Base-by-base conservation (phyloP, 768 basidiomycete genomes). In the Mrakia frigida region DNA sequence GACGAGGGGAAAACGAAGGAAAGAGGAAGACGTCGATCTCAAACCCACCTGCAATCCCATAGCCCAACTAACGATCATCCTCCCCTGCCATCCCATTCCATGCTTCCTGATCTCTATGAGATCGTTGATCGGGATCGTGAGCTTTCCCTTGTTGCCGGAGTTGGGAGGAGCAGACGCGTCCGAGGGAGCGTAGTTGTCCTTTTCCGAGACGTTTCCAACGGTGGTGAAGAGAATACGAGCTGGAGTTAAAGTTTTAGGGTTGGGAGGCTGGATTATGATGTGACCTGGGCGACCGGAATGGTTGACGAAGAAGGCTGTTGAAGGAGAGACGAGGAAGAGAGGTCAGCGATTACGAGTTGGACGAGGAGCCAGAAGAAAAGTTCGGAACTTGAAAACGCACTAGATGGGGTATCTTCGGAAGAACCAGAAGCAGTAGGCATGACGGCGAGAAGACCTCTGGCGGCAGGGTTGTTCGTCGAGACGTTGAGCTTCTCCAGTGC, bases 271-370 rank as follows among this genome's bases (percentile, higher is more conserved):
- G 65, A 77, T 77, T 16, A 73, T 63, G 56, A 77, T 73, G 53
- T 74, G 73, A 2, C 77, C 77, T 9, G 77, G 72, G 13, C 65
- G 60, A n/a, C 72, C 72, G 61, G 37, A 23, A 35, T 74, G 69
- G 43, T 70, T 52, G 31, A 70, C 72, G 59, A 77, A 77, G 59
- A 73, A 77, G 3, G 77, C 77, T 77, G 73, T 3, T 3, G 39
- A 39, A 31, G 43, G 21, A 31, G 21, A 21, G 6, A 31, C 2
- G 37, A 39, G 11, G 61, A n/a, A 25, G 23, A 7, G 35, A 37
- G 39, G 60, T 25, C 21, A 37, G n/a, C 18, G 59, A 39, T n/a
- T n/a, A n/a, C n/a, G n/a, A n/a, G n/a, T n/a, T n/a, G n/a, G n/a
- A n/a, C n/a, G n/a, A n/a, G n/a, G n/a, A n/a, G n/a, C n/a, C n/a